Evolutionary conservation across 805 yeast species (phyloP).

Genomic region (Kazachstania bromeliacearum): DNA sequence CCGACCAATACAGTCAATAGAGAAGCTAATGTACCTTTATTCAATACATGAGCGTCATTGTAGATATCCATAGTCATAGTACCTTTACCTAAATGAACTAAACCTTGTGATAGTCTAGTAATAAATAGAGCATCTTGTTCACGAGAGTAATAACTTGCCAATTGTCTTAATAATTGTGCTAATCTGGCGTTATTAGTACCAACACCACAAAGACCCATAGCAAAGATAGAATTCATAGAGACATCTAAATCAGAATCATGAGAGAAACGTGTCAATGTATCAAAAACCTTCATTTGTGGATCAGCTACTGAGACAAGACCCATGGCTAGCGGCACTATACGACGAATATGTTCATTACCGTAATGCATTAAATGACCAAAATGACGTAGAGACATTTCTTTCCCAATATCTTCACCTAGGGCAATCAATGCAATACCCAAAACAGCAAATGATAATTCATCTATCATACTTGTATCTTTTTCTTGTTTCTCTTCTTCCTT

Average conservation of each 20-base stretch:
- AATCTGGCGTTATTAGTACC: slow-evolving; percentile 98
- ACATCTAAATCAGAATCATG: slow-evolving; percentile 93
- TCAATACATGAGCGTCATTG: slow-evolving; percentile 77
- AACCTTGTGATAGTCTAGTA: slow-evolving; percentile 91
- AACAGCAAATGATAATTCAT: slow-evolving; percentile 69
- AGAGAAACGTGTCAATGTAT: slow-evolving; percentile 88
- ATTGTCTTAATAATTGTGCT: slow-evolving; percentile 89
- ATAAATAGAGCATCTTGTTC: slow-evolving; percentile 85
- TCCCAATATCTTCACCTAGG: slow-evolving; percentile 97
- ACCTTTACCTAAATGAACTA: slow-evolving; percentile 93
- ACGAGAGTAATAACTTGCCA: slow-evolving; percentile 86
- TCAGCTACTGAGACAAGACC: slow-evolving; percentile 87
- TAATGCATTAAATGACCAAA: slow-evolving; percentile 97
- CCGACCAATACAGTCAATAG: slow-evolving; percentile 77
- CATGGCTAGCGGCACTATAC: slow-evolving; percentile 98
- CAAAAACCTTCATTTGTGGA: slow-evolving; percentile 95
- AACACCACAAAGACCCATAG: slow-evolving; percentile 97
- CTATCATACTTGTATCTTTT: slow-evolving; percentile 25
- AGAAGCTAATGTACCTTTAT: slow-evolving; percentile 85
- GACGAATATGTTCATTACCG: slow-evolving; percentile 81
- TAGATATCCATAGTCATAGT: slow-evolving; percentile 83
- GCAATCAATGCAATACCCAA: slow-evolving; percentile 90
- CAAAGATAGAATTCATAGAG: slow-evolving; percentile 86
- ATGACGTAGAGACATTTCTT: slow-evolving; percentile 94
- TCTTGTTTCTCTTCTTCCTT: slow-evolving; percentile 18